Percentiles rank a stretch among this genome's conserved stretches.
These are phyloP conservation scores for Lachnellula cervina DNA, from an alignment of 2,329 filamentous ascomycete genomes.

Conservation along the genomic window DNA sequence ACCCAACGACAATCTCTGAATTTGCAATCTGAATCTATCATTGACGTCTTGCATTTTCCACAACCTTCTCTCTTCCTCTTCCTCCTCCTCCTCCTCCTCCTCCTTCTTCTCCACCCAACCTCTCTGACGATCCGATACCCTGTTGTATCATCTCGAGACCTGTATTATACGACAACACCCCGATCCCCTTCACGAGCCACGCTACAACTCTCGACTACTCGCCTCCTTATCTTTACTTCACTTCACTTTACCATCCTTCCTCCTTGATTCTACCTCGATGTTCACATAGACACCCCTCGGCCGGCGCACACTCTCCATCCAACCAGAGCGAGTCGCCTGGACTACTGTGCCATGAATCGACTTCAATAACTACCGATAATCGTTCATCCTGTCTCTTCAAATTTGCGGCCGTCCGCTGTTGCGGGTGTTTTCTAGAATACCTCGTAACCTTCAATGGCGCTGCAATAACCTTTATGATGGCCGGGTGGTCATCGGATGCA, in stretches of 20 bases:
- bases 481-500: constrained; percentile 36
- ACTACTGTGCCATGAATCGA: constrained; percentile 32
- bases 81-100: not conserved
- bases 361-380: constrained; percentile 28
- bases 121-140: too few relatives aligned
- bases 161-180: too few relatives aligned
- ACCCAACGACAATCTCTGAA: not conserved
- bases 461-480: constrained; percentile 36
- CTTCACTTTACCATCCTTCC: constrained; percentile 6
- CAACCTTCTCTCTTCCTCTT: constrained; percentile 1
- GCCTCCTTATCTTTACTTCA: not conserved
- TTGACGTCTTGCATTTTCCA: constrained; percentile 15
- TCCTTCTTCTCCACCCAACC: not conserved
- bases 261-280: constrained; percentile 11
- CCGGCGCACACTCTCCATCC: not conserved
- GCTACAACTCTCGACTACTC: not conserved
- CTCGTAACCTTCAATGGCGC: constrained; percentile 36
- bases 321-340: constrained; percentile 16
- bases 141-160: too few relatives aligned
- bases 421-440: constrained; percentile 41
- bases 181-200: not conserved
- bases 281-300: constrained; percentile 5
- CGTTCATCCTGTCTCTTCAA: constrained; percentile 41
- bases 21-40: not conserved
- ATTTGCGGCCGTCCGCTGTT: constrained; percentile 36